Conservation (phyloP, 768 basidiomycete genomes). For the Omphalotus guepiniiformis region DNA sequence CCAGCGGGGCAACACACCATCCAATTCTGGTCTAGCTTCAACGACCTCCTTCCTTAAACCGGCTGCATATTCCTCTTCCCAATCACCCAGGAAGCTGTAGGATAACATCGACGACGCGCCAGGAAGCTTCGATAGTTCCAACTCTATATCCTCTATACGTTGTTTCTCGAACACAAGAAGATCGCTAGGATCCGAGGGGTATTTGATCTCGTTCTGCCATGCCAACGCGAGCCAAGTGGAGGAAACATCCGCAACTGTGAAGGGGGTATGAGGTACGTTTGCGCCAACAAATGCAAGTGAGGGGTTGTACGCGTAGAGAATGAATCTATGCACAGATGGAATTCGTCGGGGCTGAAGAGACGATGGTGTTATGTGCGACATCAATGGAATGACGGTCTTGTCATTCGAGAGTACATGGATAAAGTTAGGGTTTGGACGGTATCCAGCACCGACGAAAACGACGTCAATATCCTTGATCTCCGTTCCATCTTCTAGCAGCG, state of each 20-base stretch:
- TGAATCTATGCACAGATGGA: slow-evolving; percentile 40
- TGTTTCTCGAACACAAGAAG: slow-evolving; percentile 34
- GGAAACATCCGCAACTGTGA: slow-evolving; percentile 43
- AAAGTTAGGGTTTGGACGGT: slow-evolving; percentile 34
- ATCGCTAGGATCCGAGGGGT: slow-evolving; percentile 29
- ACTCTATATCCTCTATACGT: slow-evolving; percentile 24
- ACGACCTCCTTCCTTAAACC: slow-evolving; percentile 31
- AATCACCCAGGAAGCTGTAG: slow-evolving; percentile 31
- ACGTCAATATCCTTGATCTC: slow-evolving; percentile 35
- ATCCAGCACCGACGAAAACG: slow-evolving; percentile 46
- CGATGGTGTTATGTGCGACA: slow-evolving; percentile 21
- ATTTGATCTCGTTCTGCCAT: slow-evolving; percentile 28
- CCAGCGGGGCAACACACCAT: slow-evolving; percentile 31
- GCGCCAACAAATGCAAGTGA: slow-evolving; percentile 42
- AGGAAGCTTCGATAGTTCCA: slow-evolving; percentile 8
- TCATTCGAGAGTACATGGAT: slow-evolving; percentile 16
- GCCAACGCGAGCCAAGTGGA: slow-evolving; percentile 45
- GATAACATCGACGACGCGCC: slow-evolving; percentile 26
- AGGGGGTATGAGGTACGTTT: slow-evolving; percentile 42
- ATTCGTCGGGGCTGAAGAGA: slow-evolving; percentile 30
- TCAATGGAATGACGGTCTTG: slow-evolving; percentile 29
- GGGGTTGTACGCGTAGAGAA: slow-evolving; percentile 43
- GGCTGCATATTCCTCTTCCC: slow-evolving; percentile 33
- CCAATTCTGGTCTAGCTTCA: slow-evolving; percentile 24
- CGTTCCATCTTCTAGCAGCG: slow-evolving; percentile 33